These are phyloP conservation scores for Ephemerocybe angulata DNA, from an alignment of 768 basidiomycete genomes.

Conservation along the genomic window DNA sequence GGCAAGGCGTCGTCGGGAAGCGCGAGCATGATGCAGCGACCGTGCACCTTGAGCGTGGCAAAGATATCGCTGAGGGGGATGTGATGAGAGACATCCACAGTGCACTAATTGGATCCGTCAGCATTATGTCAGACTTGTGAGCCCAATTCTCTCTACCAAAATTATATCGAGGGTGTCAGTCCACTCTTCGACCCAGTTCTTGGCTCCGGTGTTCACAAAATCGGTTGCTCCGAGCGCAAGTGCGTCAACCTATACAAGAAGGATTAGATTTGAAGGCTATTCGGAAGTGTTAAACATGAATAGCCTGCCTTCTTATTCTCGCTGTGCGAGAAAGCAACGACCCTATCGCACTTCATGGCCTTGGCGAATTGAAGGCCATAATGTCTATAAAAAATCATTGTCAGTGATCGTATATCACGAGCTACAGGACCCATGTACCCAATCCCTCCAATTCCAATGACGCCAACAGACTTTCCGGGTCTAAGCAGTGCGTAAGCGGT, in stretches of 20 bases:
- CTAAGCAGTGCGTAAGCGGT: no score
- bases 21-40: slow-evolving; percentile 55
- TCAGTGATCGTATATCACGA: neutral
- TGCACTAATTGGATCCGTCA: no score
- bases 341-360: slow-evolving; percentile 52
- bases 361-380: slow-evolving; percentile 33
- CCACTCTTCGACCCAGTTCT: slow-evolving; percentile 35
- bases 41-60: slow-evolving; percentile 47
- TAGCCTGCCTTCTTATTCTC: slow-evolving; percentile 44
- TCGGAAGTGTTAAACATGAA: neutral
- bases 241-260: slow-evolving; percentile 52
- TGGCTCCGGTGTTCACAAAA: slow-evolving; percentile 45
- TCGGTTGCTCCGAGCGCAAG: slow-evolving; percentile 53
- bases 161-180: slow-evolving; percentile 44
- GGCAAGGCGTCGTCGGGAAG: slow-evolving; percentile 49
- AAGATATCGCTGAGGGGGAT: slow-evolving; percentile 32
- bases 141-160: slow-evolving; percentile 36
- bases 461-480: slow-evolving; percentile 60
- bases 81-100: slow-evolving; percentile 25
- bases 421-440: slow-evolving; percentile 25
- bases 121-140: no score
- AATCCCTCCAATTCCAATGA: slow-evolving; percentile 64
- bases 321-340: slow-evolving; percentile 57
- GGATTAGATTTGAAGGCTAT: neutral
- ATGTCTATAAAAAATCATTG: slow-evolving; percentile 23